phyloP scores from a whole-genome alignment of 176 grass and related monocot genomes.

The Eragrostis nindensis region DNA sequence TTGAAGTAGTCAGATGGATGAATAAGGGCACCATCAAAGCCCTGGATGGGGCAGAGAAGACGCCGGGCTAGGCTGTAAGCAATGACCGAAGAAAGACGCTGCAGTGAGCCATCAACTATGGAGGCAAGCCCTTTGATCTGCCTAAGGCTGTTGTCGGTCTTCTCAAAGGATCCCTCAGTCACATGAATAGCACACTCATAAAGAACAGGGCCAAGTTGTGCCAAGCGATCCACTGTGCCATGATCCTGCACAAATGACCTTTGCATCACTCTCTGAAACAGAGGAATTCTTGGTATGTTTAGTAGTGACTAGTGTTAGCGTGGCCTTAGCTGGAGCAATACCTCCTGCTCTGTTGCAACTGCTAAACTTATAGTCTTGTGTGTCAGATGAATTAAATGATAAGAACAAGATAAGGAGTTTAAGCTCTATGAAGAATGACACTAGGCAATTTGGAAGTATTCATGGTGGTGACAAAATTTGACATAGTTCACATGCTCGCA shows the following conservation, averaged over 20 bases:
- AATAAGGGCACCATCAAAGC: slow-evolving; percentile 24
- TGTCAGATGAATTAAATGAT: too few relatives aligned
- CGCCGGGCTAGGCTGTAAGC: slow-evolving; percentile 45
- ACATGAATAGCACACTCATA: slow-evolving; percentile 8
- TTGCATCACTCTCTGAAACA: slow-evolving; percentile 1
- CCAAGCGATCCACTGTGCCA: not conserved
- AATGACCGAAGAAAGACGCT: slow-evolving; percentile 39
- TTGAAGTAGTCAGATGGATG: slow-evolving; percentile 33
- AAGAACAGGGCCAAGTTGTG: slow-evolving; percentile 12
- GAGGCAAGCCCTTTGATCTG: slow-evolving; percentile 32
- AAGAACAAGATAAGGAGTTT: not conserved
- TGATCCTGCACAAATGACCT: slow-evolving; percentile 7
- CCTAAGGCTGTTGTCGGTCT: slow-evolving; percentile 17
- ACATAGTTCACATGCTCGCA: slow-evolving; percentile 9
- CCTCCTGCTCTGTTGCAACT: not conserved
- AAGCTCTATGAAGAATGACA: not conserved
- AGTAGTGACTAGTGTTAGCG: slow-evolving; percentile 1
- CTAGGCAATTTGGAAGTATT: slow-evolving; percentile 13
- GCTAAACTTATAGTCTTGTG: slow-evolving; percentile 1
- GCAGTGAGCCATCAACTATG: slow-evolving; percentile 29
- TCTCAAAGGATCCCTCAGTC: slow-evolving; percentile 20
- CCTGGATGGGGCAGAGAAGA: slow-evolving; percentile 1
- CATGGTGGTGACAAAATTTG: slow-evolving; percentile 12
- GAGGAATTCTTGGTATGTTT: slow-evolving; percentile 4
- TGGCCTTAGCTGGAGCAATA: slow-evolving; percentile 20